A percentile compares a stretch with the other conserved stretches of the same genome.
Conservation (phyloP, 768 basidiomycete genomes). For the Kwoniella sp. region DNA sequence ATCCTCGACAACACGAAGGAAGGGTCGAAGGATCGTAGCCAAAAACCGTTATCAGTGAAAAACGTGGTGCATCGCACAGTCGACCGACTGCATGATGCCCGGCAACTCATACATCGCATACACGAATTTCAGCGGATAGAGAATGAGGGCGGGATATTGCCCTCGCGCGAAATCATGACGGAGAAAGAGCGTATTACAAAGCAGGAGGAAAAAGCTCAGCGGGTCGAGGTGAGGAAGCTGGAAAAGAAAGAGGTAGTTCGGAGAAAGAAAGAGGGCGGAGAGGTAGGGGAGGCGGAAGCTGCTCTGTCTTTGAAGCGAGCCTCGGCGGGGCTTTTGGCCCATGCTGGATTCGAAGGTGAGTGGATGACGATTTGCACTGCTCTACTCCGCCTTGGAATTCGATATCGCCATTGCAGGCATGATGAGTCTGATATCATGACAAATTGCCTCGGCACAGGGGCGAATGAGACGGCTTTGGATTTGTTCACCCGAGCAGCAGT, state of each 20-base stretch:
- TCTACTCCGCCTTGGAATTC: not conserved
- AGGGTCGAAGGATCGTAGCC: not conserved
- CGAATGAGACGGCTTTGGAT: conserved; percentile 75
- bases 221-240: conserved; percentile 25
- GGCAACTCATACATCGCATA: conserved; percentile 32
- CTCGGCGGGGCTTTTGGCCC: conserved; percentile 66
- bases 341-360: conserved; percentile 88
- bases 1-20: not conserved
- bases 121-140: conserved; percentile 45
- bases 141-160: conserved; percentile 39
- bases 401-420: not conserved
- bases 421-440: no score
- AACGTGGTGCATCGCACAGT: conserved; percentile 32
- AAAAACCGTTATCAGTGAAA: conserved; percentile 26
- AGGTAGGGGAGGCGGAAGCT: conserved; percentile 46
- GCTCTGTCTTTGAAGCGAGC: conserved; percentile 38
- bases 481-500: conserved; percentile 74
- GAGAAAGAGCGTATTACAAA: conserved; percentile 72
- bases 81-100: conserved; percentile 32
- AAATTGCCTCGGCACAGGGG: conserved; percentile 62
- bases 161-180: conserved; percentile 57
- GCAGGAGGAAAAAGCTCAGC: conserved; percentile 57
- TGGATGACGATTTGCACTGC: conserved; percentile 13
- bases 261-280: conserved; percentile 39
- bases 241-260: conserved; percentile 30